Evolutionary conservation across 495 filamentous ascomycete species (phyloP).

Genomic region (Apodospora peruviana): DNA sequence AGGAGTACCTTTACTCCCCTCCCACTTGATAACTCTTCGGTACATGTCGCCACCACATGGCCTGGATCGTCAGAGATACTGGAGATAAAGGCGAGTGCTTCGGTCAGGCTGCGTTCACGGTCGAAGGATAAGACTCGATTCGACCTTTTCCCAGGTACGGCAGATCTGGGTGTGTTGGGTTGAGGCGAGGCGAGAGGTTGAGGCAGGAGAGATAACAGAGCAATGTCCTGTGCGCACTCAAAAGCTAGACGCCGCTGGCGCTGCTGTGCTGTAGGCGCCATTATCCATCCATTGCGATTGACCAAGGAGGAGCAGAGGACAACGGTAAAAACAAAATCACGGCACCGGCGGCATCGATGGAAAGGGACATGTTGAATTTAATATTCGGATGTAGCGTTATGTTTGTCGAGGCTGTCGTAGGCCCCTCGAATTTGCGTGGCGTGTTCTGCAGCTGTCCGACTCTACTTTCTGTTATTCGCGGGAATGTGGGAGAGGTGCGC

Average conservation of each 20-base stretch:
- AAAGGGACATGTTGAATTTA: background rate
- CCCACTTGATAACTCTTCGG: conserved; percentile 24
- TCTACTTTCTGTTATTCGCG: conserved; percentile 9
- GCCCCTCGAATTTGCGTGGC: background rate
- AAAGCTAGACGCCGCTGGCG: conserved; percentile 1
- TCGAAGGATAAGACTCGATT: conserved; percentile 24
- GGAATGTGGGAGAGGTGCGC: background rate
- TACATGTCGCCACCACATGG: conserved; percentile 32
- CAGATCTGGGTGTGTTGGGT: conserved; percentile 4
- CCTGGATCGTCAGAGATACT: conserved; percentile 23
- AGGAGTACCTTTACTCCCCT: conserved; percentile 27
- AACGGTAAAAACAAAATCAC: too few relatives aligned
- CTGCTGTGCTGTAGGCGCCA: background rate
- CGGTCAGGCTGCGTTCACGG: conserved; percentile 23
- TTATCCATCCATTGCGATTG: background rate
- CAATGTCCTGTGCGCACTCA: conserved; percentile 16
- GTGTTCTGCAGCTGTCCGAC: background rate
- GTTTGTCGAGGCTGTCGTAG: background rate
- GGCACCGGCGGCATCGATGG: too few relatives aligned
- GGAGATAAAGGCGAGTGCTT: conserved; percentile 35
- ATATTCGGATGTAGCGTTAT: background rate
- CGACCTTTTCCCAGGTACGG: background rate
- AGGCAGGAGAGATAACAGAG: conserved; percentile 21
- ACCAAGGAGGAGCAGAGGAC: background rate
- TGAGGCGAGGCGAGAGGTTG: conserved; percentile 1